Base-by-base conservation (phyloP, 73 alveolate species). In the Paramecium primaurelia region DNA sequence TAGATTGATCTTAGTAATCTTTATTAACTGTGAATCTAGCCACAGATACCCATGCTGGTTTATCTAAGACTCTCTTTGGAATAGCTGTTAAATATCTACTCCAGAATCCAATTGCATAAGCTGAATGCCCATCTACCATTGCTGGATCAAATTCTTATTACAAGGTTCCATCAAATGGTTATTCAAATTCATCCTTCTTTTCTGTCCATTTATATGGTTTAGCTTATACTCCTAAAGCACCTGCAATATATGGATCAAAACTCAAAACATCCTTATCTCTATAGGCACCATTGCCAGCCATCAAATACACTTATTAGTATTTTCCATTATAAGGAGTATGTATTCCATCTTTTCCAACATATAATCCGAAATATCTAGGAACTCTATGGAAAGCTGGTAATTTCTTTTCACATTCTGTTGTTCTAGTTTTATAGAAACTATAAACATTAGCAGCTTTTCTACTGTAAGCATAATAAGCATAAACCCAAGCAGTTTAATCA, bases 221-320 rank as follows among this genome's bases (percentile, higher is more conserved):
- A 44, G 91, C 22, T 47, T 80, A 47, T 18, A 47, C 75, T 22
- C 75, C 75, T 10, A 42, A 26, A 5, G 91, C 91, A 25, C 91
- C 91, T 44, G 91, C 91, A 10, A 80, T 26, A 8, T 80, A 80
- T 25, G 91, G 91, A 20, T 80, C 71, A 26, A 80, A 80, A 18
- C 58, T 26, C 26, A 80, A 45, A 2, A 45, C 12, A 80, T 80
- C 91, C 51, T 80, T 80, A 8, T 40, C 73, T 44, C 91, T 40
- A 80, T 80, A 80, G n/a, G 91, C 71, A 25, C 91, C 91, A 45
- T 14, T 25, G 45, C 91, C 91, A 80, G 91, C 71, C 91, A 42
- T 45, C 38, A 80, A 80, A 25, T 80, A 80, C n/a, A 80, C 0
- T 45, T 80, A 26, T 28, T 42, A 20, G 75, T 32, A 80, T 25